These are phyloP conservation scores for Ramaria rubella DNA, from an alignment of 768 basidiomycete species.

Conservation along the genomic window DNA sequence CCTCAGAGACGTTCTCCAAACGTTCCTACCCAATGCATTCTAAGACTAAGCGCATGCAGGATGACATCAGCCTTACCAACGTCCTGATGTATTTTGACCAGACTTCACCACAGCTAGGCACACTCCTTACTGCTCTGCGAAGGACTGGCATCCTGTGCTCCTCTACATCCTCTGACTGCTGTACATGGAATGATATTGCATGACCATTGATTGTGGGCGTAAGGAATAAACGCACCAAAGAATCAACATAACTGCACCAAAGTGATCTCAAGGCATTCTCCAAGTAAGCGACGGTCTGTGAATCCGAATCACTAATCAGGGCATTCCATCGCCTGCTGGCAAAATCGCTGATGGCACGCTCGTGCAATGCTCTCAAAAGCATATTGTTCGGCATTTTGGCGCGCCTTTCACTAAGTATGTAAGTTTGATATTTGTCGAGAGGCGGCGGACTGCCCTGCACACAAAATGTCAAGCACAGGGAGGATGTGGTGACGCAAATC, in stretches of 20 bases:
- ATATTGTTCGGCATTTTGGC: constrained; percentile 53
- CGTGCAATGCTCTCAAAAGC: constrained; percentile 54
- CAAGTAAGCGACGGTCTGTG: constrained; percentile 20
- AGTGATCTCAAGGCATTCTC: constrained; percentile 56
- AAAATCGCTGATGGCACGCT: constrained; percentile 54
- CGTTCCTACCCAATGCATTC: constrained; percentile 7
- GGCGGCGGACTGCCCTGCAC: constrained; percentile 34
- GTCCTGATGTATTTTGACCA: constrained; percentile 75
- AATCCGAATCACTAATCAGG: constrained; percentile 1
- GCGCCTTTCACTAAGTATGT: constrained; percentile 56
- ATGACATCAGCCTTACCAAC: constrained; percentile 38
- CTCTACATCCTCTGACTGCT: constrained; percentile 40
- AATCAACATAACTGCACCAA: constrained; percentile 71
- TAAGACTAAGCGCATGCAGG: neutral
- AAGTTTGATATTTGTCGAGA: constrained; percentile 55
- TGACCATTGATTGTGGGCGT: neutral
- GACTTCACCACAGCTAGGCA: constrained; percentile 68
- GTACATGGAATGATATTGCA: neutral
- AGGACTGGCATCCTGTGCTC: constrained; percentile 33
- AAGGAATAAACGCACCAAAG: constrained; percentile 44
- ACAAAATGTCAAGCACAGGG: neutral
- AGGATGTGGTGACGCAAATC: neutral
- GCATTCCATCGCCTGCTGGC: constrained; percentile 8
- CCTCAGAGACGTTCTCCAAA: constrained; percentile 39
- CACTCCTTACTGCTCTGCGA: constrained; percentile 60